A percentile compares a stretch with the other conserved stretches of the same genome.
Evolutionary conservation across 2,329 filamentous ascomycete genomes (phyloP).

Genomic region (Paraphoma sp.): DNA sequence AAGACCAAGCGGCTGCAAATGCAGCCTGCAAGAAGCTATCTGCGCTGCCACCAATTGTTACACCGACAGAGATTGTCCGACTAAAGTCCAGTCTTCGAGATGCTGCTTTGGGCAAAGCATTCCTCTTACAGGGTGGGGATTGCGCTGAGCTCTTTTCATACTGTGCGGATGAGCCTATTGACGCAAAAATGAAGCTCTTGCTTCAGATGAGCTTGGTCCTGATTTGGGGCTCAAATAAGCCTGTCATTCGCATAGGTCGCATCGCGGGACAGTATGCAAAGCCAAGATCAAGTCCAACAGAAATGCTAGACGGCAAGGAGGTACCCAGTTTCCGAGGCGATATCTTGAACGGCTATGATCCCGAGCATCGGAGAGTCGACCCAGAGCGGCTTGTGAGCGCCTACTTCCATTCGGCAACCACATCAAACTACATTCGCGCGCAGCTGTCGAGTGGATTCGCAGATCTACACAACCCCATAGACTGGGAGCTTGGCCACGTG

Average conservation of each 20-base stretch:
- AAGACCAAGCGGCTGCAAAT: conserved; percentile 65
- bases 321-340: conserved; percentile 93
- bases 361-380: conserved; percentile 79
- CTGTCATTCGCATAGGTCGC: conserved; percentile 90
- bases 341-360: conserved; percentile 87
- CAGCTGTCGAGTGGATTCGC: conserved; percentile 87
- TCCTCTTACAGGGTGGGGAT: conserved; percentile 94
- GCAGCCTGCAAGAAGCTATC: conserved; percentile 69
- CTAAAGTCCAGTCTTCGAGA: conserved; percentile 81
- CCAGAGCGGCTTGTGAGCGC: conserved; percentile 85
- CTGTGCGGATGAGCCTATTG: conserved; percentile 86
- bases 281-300: conserved; percentile 86
- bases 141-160: conserved; percentile 98
- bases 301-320: conserved; percentile 78
- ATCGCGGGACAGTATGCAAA: conserved; percentile 99
- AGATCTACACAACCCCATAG: conserved; percentile 88
- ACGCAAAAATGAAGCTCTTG: conserved; percentile 95
- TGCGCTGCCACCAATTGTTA: conserved; percentile 77
- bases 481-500: conserved; percentile 95
- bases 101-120: conserved; percentile 88
- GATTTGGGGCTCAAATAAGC: conserved; percentile 83
- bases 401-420: conserved; percentile 95
- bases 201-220: conserved; percentile 96
- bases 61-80: conserved; percentile 78
- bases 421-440: conserved; percentile 89